Evolutionary conservation across 257 asterid genomes (phyloP), one percentile per base, ranked within the genome.

Genomic region (Thymus mandschuricus): DNA sequence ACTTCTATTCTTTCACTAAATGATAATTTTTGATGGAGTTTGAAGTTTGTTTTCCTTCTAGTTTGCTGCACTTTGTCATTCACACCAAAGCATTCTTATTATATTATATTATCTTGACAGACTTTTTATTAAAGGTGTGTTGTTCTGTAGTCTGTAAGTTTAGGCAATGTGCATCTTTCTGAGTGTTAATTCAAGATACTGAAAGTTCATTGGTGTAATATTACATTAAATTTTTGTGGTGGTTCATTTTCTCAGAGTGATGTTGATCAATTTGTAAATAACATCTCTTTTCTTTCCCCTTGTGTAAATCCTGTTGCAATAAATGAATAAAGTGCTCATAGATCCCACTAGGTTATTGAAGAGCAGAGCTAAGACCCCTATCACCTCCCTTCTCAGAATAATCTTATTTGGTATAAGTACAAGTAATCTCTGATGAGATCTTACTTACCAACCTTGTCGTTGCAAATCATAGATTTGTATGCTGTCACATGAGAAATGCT

Each of bases 161-260:
- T 54, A 60, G 65, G 31, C 29, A 10, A 11, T 28, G 15, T 15
- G 29, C 55, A 48, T 1, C 35, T 48, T 49, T 34, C 2, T 49
- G 56, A 2, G 70, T 44, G n/a, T 33, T 8, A 45, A 34, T 45
- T 9, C 13, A 11, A 31, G 12, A 12, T 21, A 10, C 10, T 10
- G 38, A 40, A 64, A 40, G 68, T 67, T 45, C 38, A 52, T 30
- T 38, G 34, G 9, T 44, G 48, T 11, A 62, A 61, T n/a, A 40
- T n/a, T 27, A 64, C 29, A 33, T 74, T 48, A 75, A 6, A 38
- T 38, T 38, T 10, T 9, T 33, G 33, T 28, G 28, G 43, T 34
- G 27, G 2, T 50, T 46, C 63, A 50, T 68, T 50, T 50, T 50
- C 8, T 40, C 68, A 35, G 10, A 15, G 51, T 13, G 64, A 55